phyloP scores from a whole-genome alignment of 1,284 basidiomycete genomes.

The Flammula alnicola region DNA sequence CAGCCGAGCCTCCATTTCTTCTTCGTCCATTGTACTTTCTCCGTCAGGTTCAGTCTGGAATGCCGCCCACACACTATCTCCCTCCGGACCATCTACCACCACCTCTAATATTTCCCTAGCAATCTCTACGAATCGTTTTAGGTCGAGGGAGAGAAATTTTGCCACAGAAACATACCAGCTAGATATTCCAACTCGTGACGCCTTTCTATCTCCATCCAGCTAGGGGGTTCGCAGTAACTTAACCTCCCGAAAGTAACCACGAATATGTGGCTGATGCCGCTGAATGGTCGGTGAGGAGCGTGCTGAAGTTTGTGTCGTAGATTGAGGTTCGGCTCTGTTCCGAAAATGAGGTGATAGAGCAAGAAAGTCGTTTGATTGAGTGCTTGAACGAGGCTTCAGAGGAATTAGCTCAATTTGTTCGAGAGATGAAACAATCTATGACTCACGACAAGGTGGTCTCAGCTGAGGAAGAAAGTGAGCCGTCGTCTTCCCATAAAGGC shows the following conservation, averaged over 20 bases:
- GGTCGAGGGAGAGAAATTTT: conserved; percentile 21
- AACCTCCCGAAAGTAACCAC: conserved; percentile 77
- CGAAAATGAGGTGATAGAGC: conserved; percentile 63
- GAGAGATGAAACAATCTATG: neutral
- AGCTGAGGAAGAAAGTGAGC: conserved; percentile 44
- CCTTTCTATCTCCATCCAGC: conserved; percentile 55
- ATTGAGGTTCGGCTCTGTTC: conserved; percentile 47
- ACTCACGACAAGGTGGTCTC: conserved; percentile 45
- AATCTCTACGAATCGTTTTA: conserved; percentile 48
- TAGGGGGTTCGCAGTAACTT: conserved; percentile 71
- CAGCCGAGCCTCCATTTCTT: conserved; percentile 53
- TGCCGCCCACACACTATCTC: conserved; percentile 71
- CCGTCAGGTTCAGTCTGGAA: conserved; percentile 58
- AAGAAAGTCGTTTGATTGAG: conserved; percentile 59
- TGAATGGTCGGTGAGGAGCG: conserved; percentile 57
- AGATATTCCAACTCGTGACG: conserved; percentile 52
- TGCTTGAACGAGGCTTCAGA: conserved; percentile 50
- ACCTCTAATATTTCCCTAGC: conserved; percentile 72
- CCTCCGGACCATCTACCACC: conserved; percentile 77
- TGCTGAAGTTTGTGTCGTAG: conserved; percentile 60
- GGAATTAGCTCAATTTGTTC: conserved; percentile 2
- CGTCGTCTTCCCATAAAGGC: conserved; percentile 70
- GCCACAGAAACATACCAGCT: conserved; percentile 47
- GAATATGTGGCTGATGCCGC: conserved; percentile 76
- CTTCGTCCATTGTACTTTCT: conserved; percentile 48